phyloP scores from a whole-genome alignment of 371 early-diverging fungal species.

The Encephalitozoon intestinalis region DNA sequence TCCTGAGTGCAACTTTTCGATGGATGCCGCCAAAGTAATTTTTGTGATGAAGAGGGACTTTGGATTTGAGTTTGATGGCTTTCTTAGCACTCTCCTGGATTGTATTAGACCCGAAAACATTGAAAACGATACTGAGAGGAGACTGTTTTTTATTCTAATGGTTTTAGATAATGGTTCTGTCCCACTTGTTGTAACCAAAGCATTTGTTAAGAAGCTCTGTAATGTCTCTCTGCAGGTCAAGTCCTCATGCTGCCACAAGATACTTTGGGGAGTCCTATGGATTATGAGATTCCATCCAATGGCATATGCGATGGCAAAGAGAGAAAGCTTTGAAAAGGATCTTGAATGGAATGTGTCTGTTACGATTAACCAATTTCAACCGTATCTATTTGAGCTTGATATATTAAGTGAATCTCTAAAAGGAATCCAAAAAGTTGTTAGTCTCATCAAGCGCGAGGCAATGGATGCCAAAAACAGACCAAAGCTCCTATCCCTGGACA shows the following conservation, averaged over 20 bases:
- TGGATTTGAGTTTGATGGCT: slow-evolving; percentile 31
- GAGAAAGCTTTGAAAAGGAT: background rate
- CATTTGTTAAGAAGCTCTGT: slow-evolving; percentile 3
- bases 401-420: background rate
- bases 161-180: background rate
- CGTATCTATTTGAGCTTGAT: slow-evolving; percentile 12
- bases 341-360: background rate
- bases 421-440: background rate
- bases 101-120: background rate
- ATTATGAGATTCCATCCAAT: slow-evolving; percentile 39
- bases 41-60: slow-evolving; percentile 6
- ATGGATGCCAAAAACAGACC: background rate
- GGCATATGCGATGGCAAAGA: background rate
- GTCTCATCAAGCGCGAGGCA: background rate
- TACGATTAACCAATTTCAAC: background rate
- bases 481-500: background rate
- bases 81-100: background rate
- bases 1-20: slow-evolving; percentile 8
- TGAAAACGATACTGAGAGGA: background rate
- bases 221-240: background rate
- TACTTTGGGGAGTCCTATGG: slow-evolving; percentile 19
- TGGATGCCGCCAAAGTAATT: background rate
- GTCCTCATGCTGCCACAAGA: background rate
- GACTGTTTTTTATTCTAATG: slow-evolving; percentile 24
- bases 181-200: background rate